Evolutionary conservation across 2,329 filamentous ascomycete genomes (phyloP), one percentile per base, ranked within the genome.

Genomic region (Fusarium algeriense): DNA sequence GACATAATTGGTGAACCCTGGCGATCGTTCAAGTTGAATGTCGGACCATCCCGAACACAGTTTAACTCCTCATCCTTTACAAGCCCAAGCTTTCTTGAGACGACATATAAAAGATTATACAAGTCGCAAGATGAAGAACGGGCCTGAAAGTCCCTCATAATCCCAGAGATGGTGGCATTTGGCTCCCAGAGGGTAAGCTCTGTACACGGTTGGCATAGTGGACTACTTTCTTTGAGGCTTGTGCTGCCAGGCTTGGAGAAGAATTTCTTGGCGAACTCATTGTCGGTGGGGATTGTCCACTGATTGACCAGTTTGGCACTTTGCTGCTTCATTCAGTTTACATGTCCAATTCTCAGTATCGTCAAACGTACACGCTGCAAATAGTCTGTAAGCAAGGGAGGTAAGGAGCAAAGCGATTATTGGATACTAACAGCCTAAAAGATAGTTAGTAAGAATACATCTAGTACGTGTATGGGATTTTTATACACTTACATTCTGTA

Each of bases 261-360:
- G 19, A 41, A 30, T 20, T 20, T 20, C 19, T 17, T 7, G 28
- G 35, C 19, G 26, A 53, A 53, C 10, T 30, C 35, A 17, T 53
- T 53, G 5, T 41, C 23, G 9, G 35, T 10, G 6, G 17, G 30
- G 19, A 30, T 13, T 12, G 23, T 30, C 49, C 49, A 53, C 26
- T 41, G 49, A 14, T 53, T 20, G 2, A 40, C 34, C 1, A 53
- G 35, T 23, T 53, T 30, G 19, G 49, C 49, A 5, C 35, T 53
- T 53, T 53, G 49, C 49, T 53, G 26, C 26, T 20, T 4, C 6
- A 20, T 7, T 53, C 3, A 53, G 7, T 41, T 13, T 30, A 20
- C 6, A 19, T 12, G 6, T 37, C 2, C 7, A 8, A 1, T 1
- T n/a, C 6, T 15, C 8, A 15, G 6, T 19, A 35, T 3, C 5